phyloP scores from a whole-genome alignment of 1,284 basidiomycete species.

The Ganoderma sinense region DNA sequence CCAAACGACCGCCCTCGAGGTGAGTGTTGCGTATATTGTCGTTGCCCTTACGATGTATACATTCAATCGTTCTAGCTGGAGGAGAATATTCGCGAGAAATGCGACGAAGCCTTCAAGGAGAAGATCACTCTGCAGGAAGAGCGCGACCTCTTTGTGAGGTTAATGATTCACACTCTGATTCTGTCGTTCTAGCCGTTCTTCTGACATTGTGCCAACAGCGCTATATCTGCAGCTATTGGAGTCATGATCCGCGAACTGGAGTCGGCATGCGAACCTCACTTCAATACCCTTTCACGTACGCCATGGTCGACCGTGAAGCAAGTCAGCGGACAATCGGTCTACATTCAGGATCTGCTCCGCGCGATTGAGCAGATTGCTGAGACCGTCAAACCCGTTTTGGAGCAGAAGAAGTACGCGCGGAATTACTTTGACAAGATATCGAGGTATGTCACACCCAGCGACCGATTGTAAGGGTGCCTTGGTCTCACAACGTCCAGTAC shows the following conservation, averaged over 20 bases:
- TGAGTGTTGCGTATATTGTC: slow-evolving; percentile 34
- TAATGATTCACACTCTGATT: slow-evolving; percentile 49
- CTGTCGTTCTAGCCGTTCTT: not conserved
- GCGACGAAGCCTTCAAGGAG: slow-evolving; percentile 79
- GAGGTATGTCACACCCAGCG: slow-evolving; percentile 56
- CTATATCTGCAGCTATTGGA: slow-evolving; percentile 83
- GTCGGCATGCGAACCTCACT: slow-evolving; percentile 76
- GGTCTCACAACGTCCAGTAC: slow-evolving; percentile 55
- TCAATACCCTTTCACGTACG: slow-evolving; percentile 77
- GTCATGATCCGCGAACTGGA: slow-evolving; percentile 87
- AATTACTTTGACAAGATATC: slow-evolving; percentile 94
- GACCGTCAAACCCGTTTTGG: slow-evolving; percentile 74
- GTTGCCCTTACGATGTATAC: not conserved
- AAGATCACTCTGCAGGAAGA: slow-evolving; percentile 87
- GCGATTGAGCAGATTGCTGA: slow-evolving; percentile 72
- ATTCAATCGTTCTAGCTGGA: slow-evolving; percentile 71
- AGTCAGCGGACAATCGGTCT: slow-evolving; percentile 87
- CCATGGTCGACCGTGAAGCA: slow-evolving; percentile 82
- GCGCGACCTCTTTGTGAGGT: slow-evolving; percentile 90
- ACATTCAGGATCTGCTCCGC: slow-evolving; percentile 78
- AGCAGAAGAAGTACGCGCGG: slow-evolving; percentile 92
- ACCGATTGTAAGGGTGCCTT: not conserved
- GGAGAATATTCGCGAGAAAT: slow-evolving; percentile 87
- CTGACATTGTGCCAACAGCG: slow-evolving; percentile 49
- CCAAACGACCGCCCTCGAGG: slow-evolving; percentile 89